These are phyloP conservation scores for Fusarium fracticaudum DNA, from an alignment of 2,329 filamentous ascomycete species.

Conservation along the genomic window DNA sequence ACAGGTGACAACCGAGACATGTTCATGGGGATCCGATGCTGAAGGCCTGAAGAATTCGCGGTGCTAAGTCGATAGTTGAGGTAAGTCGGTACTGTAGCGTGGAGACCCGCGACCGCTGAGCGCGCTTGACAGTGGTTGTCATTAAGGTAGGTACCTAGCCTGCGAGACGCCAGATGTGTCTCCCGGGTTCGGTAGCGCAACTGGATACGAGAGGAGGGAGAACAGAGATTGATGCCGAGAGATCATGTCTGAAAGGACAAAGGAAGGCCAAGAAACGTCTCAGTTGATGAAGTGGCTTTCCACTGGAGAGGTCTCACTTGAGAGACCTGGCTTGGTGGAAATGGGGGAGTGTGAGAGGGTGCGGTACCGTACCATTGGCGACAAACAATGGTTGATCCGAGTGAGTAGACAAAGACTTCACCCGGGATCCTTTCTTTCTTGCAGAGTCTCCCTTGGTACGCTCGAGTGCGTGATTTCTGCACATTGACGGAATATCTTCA, in stretches of 20 bases:
- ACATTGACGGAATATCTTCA: conserved; percentile 24
- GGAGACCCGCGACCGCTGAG: conserved; percentile 10
- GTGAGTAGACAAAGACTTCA: neutral
- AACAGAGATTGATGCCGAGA: conserved; percentile 22
- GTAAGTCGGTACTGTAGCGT: neutral
- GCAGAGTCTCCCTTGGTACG: conserved; percentile 11
- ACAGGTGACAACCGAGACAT: conserved; percentile 31
- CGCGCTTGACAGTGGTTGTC: neutral
- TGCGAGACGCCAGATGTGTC: conserved; percentile 8
- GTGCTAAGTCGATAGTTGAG: neutral
- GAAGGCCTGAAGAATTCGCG: neutral
- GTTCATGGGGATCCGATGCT: neutral
- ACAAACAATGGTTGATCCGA: neutral
- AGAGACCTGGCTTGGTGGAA: conserved; percentile 9
- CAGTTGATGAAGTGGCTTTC: conserved; percentile 21
- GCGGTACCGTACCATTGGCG: neutral
- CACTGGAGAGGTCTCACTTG: conserved; percentile 20
- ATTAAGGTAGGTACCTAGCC: neutral
- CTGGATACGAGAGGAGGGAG: conserved; percentile 13
- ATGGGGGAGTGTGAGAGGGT: conserved; percentile 17
- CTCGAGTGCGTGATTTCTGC: neutral
- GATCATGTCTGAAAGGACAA: conserved; percentile 28
- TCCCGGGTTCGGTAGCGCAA: conserved; percentile 12
- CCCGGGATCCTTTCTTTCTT: neutral
- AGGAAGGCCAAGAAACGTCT: conserved; percentile 18